Evolutionary conservation across 1,284 basidiomycete species (phyloP).

Genomic region (Entoloma clypeatum): DNA sequence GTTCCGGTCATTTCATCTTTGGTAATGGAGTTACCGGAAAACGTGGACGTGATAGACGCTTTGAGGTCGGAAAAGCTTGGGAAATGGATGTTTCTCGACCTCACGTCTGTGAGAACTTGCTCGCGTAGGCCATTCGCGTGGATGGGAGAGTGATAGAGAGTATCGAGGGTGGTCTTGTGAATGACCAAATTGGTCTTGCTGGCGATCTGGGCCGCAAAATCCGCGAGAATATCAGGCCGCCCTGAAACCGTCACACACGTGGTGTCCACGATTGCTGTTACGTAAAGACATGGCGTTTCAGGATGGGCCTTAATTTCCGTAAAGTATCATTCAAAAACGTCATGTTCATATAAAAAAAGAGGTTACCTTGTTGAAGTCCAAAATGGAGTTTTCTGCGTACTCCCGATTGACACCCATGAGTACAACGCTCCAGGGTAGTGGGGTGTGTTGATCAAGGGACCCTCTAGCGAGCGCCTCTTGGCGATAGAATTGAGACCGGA

Average conservation of each 20-base stretch:
- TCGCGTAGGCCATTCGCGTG: conserved; percentile 32
- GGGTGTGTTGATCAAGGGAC: conserved; percentile 22
- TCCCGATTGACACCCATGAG: conserved; percentile 39
- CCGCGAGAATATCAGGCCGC: conserved; percentile 43
- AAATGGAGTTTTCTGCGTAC: conserved; percentile 36
- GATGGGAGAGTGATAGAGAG: conserved; percentile 52
- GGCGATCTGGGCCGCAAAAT: conserved; percentile 38
- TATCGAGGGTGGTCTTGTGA: conserved; percentile 42
- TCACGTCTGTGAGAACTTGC: conserved; percentile 43
- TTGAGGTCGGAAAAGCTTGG: conserved; percentile 43
- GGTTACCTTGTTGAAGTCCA: conserved; percentile 35
- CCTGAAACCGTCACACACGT: conserved; percentile 56
- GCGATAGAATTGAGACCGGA: conserved; percentile 47
- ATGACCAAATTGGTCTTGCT: conserved; percentile 29
- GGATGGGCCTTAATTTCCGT: conserved; percentile 19
- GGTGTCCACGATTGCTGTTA: conserved; percentile 49
- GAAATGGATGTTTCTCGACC: conserved; percentile 43
- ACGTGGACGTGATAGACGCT: conserved; percentile 46
- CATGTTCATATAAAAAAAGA: conserved; percentile 6
- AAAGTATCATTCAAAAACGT: conserved; percentile 11
- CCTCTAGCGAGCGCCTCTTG: conserved; percentile 21
- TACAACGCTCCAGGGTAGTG: conserved; percentile 51
- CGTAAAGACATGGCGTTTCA: conserved; percentile 32
- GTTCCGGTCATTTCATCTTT: conserved; percentile 24
- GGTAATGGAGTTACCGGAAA: conserved; percentile 39